Percentiles rank a stretch among this genome's conserved stretches.
phyloP scores from a whole-genome alignment of 164 flowering plant genomes.

The Vitis amurensis region DNA sequence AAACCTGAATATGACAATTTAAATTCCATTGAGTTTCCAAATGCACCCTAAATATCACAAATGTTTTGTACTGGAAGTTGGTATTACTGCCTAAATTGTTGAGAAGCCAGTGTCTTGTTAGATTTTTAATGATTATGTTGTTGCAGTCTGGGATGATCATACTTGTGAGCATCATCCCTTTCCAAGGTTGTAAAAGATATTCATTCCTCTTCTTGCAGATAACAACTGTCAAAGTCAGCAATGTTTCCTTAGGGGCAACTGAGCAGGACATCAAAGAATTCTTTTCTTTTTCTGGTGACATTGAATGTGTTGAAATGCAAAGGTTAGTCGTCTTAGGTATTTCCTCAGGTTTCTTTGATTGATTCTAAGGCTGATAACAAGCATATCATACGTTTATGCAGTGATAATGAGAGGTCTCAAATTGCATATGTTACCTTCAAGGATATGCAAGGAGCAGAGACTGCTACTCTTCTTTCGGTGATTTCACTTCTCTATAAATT shows the following conservation, averaged over 20 bases:
- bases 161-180: no score
- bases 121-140: no score
- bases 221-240: slow-evolving; percentile 50
- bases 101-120: no score
- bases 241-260: slow-evolving; percentile 46
- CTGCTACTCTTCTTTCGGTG: slow-evolving; percentile 53
- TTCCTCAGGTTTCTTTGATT: neutral
- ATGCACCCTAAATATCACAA: no score
- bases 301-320: slow-evolving; percentile 46
- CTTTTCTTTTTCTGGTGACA: slow-evolving; percentile 62
- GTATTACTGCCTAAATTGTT: no score
- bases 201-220: slow-evolving; percentile 19
- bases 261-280: slow-evolving; percentile 51
- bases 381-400: slow-evolving; percentile 20
- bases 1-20: no score
- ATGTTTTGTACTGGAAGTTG: no score
- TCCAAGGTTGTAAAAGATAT: no score
- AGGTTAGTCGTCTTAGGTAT: slow-evolving; percentile 25
- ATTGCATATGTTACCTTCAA: slow-evolving; percentile 64
- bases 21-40: no score
- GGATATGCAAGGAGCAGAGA: slow-evolving; percentile 65
- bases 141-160: no score
- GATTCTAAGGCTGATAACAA: neutral
- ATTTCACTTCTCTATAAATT: slow-evolving; percentile 2
- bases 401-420: slow-evolving; percentile 52